Conservation (phyloP, 2,329 filamentous ascomycete species). For the Parastagonospora nodorum region DNA sequence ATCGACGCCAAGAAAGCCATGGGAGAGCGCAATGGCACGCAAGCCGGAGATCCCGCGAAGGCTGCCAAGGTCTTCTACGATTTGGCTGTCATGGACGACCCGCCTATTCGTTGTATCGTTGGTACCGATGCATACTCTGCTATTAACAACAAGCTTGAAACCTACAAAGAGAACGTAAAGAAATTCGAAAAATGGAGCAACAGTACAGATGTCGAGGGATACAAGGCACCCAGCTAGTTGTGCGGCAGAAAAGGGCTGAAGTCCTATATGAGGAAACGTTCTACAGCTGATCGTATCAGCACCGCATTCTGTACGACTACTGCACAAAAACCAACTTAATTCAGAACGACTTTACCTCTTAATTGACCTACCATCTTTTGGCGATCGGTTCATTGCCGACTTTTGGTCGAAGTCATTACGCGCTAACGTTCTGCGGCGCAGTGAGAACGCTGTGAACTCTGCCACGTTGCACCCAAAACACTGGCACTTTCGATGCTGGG, state of each 20-base stretch:
- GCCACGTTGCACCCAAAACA: background rate
- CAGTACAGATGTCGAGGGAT: conserved; percentile 54
- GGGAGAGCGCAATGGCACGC: conserved; percentile 48
- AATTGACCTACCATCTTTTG: background rate
- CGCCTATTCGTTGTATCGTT: conserved; percentile 58
- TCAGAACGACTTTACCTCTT: background rate
- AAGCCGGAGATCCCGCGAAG: conserved; percentile 58
- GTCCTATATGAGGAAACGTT: background rate
- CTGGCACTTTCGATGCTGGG: background rate
- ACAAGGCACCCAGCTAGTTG: conserved; percentile 31
- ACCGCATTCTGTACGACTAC: background rate
- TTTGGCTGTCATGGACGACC: conserved; percentile 57
- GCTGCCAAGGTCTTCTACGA: conserved; percentile 60
- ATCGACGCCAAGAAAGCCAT: conserved; percentile 51
- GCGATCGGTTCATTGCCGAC: background rate
- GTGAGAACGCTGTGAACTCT: background rate
- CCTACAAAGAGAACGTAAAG: conserved; percentile 54
- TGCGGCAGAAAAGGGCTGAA: background rate
- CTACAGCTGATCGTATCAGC: background rate
- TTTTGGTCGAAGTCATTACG: background rate
- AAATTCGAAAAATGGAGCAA: conserved; percentile 57
- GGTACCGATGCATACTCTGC: conserved; percentile 59
- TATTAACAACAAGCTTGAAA: conserved; percentile 58
- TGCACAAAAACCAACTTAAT: background rate
- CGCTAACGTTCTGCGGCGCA: background rate